phyloP scores from a whole-genome alignment of 805 yeast genomes.

The Wickerhamomyces pijperi region DNA sequence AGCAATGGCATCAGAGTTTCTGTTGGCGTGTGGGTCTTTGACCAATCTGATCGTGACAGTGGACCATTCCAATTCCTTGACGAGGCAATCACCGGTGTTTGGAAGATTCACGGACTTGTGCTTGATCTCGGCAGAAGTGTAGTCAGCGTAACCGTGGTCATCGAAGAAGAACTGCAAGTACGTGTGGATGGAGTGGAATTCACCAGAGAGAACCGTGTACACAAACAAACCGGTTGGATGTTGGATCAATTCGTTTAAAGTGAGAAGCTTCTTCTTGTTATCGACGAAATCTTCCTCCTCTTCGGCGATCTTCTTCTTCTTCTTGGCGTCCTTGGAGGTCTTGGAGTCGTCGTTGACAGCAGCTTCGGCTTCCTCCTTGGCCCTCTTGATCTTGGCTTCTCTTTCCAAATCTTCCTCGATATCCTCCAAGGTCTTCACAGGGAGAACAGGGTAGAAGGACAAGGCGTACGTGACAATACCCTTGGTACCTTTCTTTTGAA shows the following conservation, averaged over 20 bases:
- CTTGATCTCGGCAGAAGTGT: constrained; percentile 38
- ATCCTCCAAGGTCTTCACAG: constrained; percentile 72
- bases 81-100: constrained; percentile 60
- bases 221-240: constrained; percentile 71
- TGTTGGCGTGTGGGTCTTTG: constrained; percentile 40
- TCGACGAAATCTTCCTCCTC: constrained; percentile 26
- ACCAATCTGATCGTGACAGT: constrained; percentile 49
- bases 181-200: constrained; percentile 40
- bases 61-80: constrained; percentile 74
- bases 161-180: constrained; percentile 74
- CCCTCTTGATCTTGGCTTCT: constrained; percentile 18
- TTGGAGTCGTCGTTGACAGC: background rate
- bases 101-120: constrained; percentile 24
- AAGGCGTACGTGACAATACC: constrained; percentile 67
- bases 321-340: constrained; percentile 10
- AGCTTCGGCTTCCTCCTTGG: constrained; percentile 20
- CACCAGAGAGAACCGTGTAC: constrained; percentile 51
- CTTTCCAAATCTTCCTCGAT: constrained; percentile 40
- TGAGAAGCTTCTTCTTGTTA: constrained; percentile 35
- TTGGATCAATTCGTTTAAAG: constrained; percentile 44
- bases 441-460: constrained; percentile 76
- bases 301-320: constrained; percentile 31
- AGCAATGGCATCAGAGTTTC: constrained; percentile 46
- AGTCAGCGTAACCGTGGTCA: constrained; percentile 56
- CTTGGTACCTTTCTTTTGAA: constrained; percentile 70